Base-by-base conservation (phyloP, 768 basidiomycete genomes). In the Tylopilus subfusipes region DNA sequence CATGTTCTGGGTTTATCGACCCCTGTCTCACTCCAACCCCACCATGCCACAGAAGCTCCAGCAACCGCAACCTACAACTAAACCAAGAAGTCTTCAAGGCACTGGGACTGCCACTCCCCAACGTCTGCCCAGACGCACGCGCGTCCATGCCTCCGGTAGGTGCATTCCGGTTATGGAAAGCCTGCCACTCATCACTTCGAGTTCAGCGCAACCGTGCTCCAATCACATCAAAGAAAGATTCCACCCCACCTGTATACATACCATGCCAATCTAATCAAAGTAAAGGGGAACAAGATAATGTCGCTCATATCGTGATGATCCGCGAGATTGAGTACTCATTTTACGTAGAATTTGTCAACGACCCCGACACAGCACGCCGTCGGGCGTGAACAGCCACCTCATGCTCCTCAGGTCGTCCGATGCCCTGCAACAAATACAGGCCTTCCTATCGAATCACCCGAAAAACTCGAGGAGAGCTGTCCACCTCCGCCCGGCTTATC, bases 401-500 rank as follows among this genome's bases (percentile, higher is more conserved):
- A 1, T 5, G 8, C 16, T 4, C 59, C 42, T 13, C 54, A 54
- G 25, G 44, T 47, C 40, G 5, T 31, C 19, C 54, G 56, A 2
- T 22, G 33, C 29, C 29, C 52, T 3, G 45, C 57, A 4, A 45
- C 44, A 4, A 29, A 40, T 21, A 19, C 40, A 16, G 31, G 16
- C 2, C 2, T 13, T 10, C 7, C 16, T 19, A 18, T 10, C 5
- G 46, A 27, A 4, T n/a, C 53, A 9, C 21, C 45, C 5, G 27
- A 24, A 19, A 45, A 48, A 13, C 25, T 9, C 14, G 38, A n/a
- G 14, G 52, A 33, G 12, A 57, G 16, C 31, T 24, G 60, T 21
- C 52, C 61, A n/a, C 16, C 46, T 18, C 55, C 65, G 0, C 54
- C 66, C 1, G 57, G 57, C 30, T 24, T 60, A 12, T 2, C 57